phyloP scores from a whole-genome alignment of 768 basidiomycete genomes.

The Pleurotus citrinopileatus region DNA sequence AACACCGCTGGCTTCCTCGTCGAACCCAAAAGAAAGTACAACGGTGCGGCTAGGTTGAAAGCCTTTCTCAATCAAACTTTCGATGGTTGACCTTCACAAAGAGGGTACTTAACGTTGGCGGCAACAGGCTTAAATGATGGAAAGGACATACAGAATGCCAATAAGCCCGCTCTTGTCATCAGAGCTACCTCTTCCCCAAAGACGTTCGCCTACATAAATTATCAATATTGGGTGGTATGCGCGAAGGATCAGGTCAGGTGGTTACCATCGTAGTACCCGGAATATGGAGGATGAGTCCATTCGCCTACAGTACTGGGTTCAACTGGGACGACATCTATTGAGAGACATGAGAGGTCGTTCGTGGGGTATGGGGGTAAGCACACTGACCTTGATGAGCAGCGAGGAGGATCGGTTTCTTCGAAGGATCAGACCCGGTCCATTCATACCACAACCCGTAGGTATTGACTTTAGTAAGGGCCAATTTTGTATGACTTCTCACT shows the following conservation, averaged over 20 bases:
- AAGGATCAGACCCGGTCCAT: slow-evolving; percentile 62
- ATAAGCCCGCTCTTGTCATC: slow-evolving; percentile 81
- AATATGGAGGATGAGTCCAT: slow-evolving; percentile 59
- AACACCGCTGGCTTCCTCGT: slow-evolving; percentile 64
- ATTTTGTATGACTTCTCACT: slow-evolving; percentile 47
- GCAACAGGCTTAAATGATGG: not conserved
- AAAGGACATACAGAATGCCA: slow-evolving; percentile 49
- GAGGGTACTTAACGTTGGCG: not conserved
- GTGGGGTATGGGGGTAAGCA: not conserved
- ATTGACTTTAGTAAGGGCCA: slow-evolving; percentile 69
- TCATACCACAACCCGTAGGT: slow-evolving; percentile 73
- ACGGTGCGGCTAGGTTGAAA: slow-evolving; percentile 65
- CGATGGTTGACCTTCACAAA: slow-evolving; percentile 47
- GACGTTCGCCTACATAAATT: slow-evolving; percentile 36
- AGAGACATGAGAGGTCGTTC: not conserved
- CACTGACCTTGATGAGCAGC: slow-evolving; percentile 63
- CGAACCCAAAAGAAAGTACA: slow-evolving; percentile 69
- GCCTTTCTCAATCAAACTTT: slow-evolving; percentile 58
- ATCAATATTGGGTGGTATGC: not conserved
- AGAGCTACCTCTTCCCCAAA: slow-evolving; percentile 75
- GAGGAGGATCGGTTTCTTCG: slow-evolving; percentile 67
- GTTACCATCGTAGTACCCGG: slow-evolving; percentile 53
- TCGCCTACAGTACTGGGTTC: slow-evolving; percentile 42
- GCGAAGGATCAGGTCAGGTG: slow-evolving; percentile 6
- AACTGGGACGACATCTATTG: slow-evolving; percentile 61